Evolutionary conservation across 345 rosid genomes (phyloP), one percentile per base, ranked within the genome.

Genomic region (Kandelia obovata): DNA sequence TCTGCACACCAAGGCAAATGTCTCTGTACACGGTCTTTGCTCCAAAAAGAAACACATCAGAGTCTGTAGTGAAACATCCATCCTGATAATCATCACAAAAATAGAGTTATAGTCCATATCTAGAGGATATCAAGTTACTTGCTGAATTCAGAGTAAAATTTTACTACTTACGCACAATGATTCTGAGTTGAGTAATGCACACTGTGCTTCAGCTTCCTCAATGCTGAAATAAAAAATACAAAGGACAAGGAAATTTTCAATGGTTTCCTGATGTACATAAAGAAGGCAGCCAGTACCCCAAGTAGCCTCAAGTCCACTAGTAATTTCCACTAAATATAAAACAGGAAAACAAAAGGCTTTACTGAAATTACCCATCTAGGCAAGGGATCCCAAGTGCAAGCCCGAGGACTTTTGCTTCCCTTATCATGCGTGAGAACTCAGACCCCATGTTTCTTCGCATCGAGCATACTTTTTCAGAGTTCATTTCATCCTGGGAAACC

Each of bases 201-300:
- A 95, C 53, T 95, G 98, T 0, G 98, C 96, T 79, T 95, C 99
- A 73, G 90, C 98, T 76, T 95, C 99, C 82, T 92, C 99, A 58
- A 92, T 74, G 76, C 96, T 90, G 83, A 74, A 74, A 49, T 62
- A 59, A 66, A 61, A 64, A 61, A 46, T 8, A 65, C 53, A 68
- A 72, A 53, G 35, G 34, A 37, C 5, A 53, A 21, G 52, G 49
- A 58, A n/a, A 51, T n/a, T 47, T 56, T 56, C 34, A 39, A 49
- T n/a, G 62, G 16, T 47, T 57, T 61, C 35, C 43, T 20, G 23
- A 16, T 39, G 21, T 39, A 55, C 21, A 4, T 15, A 56, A 35
- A 28, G 6, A 59, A 11, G 35, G 13, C 37, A 17, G 25, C 23
- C 52, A 51, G n/a, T 61, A 23, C 25, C 27, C 53, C 31, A 7